Conservation (phyloP, 2,329 filamentous ascomycete genomes). For the Venturia pyrina region DNA sequence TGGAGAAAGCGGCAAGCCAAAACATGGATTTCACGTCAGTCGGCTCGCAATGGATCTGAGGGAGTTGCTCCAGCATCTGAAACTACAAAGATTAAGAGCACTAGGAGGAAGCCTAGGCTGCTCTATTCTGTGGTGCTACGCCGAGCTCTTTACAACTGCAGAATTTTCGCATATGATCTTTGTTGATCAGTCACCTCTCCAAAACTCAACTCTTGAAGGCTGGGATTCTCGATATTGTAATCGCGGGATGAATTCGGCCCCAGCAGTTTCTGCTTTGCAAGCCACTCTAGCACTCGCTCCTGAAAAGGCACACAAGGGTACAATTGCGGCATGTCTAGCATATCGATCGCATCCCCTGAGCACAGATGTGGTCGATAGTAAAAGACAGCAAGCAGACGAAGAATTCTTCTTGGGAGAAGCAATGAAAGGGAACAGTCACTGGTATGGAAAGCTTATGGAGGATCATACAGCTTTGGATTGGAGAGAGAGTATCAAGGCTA, state of each 20-base stretch:
- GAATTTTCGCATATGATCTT: conserved; percentile 20
- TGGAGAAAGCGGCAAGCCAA: conserved; percentile 19
- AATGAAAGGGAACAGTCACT: conserved; percentile 20
- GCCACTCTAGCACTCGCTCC: conserved; percentile 15
- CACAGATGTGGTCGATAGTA: conserved; percentile 14
- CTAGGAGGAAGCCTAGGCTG: conserved; percentile 14
- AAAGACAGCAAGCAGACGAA: conserved; percentile 17
- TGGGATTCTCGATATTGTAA: conserved; percentile 20
- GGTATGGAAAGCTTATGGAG: conserved; percentile 23
- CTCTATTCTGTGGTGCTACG: conserved; percentile 20
- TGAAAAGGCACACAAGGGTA: conserved; percentile 17
- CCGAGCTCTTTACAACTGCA: conserved; percentile 19
- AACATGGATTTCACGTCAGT: conserved; percentile 21
- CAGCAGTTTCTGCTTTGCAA: conserved; percentile 17
- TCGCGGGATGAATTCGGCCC: conserved; percentile 17
- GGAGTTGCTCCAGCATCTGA: conserved; percentile 19
- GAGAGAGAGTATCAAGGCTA: conserved; percentile 17
- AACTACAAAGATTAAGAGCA: not conserved
- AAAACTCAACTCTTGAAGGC: conserved; percentile 14
- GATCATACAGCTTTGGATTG: conserved; percentile 23
- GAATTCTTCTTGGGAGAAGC: conserved; percentile 19
- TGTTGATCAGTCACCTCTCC: conserved; percentile 22
- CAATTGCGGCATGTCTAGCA: conserved; percentile 19
- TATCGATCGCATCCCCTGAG: conserved; percentile 18
- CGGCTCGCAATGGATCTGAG: conserved; percentile 21